Evolutionary conservation across 2,329 filamentous ascomycete genomes (phyloP).

Genomic region (Pseudocercospora pini-densiflorae): DNA sequence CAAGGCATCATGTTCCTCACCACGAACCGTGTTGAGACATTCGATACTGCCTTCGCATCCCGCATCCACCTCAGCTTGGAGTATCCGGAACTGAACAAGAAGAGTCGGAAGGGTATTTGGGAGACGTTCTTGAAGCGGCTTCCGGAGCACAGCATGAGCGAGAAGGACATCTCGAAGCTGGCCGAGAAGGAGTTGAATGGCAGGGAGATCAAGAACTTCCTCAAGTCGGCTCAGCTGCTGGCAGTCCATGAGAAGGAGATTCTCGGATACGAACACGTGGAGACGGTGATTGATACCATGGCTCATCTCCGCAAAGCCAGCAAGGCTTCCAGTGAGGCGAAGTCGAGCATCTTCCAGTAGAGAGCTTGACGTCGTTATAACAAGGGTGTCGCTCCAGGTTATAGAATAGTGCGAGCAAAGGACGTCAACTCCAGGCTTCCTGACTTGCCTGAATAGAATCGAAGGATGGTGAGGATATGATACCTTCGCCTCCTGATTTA

Average conservation of each 20-base stretch:
- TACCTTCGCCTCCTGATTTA: no score
- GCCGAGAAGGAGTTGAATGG: slow-evolving; percentile 43
- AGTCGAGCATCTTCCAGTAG: slow-evolving; percentile 18
- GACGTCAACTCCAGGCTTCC: no score
- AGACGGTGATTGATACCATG: slow-evolving; percentile 41
- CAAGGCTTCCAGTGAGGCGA: slow-evolving; percentile 31
- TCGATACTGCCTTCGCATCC: slow-evolving; percentile 53
- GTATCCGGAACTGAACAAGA: slow-evolving; percentile 46
- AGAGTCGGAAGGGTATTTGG: slow-evolving; percentile 49
- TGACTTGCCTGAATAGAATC: no score
- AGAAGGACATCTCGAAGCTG: slow-evolving; percentile 39
- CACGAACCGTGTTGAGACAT: slow-evolving; percentile 50
- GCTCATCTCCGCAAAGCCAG: slow-evolving; percentile 38
- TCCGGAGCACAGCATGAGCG: slow-evolving; percentile 26
- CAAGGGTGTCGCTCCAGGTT: no score
- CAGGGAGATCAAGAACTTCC: slow-evolving; percentile 49
- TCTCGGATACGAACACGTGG: slow-evolving; percentile 38
- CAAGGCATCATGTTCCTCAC: slow-evolving; percentile 53
- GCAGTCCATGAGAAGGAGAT: slow-evolving; percentile 33
- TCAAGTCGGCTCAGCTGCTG: slow-evolving; percentile 47
- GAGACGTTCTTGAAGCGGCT: slow-evolving; percentile 47
- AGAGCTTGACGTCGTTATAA: no score
- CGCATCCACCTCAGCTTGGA: slow-evolving; percentile 51
- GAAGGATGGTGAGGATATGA: no score
- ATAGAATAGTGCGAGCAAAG: no score